A percentile compares a stretch with the other conserved stretches of the same genome.
phyloP scores from a whole-genome alignment of 352 stramenopile species.

The Phytophthora megakarya region DNA sequence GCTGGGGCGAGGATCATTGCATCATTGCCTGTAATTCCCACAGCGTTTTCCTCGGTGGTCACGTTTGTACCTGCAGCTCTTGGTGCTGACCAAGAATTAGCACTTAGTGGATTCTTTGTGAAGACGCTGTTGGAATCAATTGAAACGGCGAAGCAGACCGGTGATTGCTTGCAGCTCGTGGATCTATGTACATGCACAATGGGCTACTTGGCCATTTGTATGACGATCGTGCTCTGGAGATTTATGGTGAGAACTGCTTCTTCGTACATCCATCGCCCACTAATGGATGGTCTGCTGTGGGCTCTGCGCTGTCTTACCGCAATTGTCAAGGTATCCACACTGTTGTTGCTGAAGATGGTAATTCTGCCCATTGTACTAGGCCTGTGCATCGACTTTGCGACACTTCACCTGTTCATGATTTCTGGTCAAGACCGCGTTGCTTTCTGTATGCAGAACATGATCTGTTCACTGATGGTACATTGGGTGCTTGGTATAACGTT shows the following conservation, averaged over 20 bases:
- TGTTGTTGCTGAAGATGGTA: slow-evolving; percentile 98
- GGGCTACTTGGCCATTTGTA: slow-evolving; percentile 84
- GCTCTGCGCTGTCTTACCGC: slow-evolving; percentile 79
- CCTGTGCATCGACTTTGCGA: slow-evolving; percentile 93
- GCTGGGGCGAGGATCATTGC: slow-evolving; percentile 64
- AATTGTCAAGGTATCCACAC: slow-evolving; percentile 94
- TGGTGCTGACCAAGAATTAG: slow-evolving; percentile 29
- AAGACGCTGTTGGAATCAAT: slow-evolving; percentile 62
- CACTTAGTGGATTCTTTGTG: slow-evolving; percentile 46
- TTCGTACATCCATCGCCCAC: slow-evolving; percentile 79
- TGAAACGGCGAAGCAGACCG: slow-evolving; percentile 59
- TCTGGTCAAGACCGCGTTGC: slow-evolving; percentile 73
- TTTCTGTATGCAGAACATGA: slow-evolving; percentile 87
- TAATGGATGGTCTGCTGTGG: slow-evolving; percentile 84
- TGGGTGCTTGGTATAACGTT: slow-evolving; percentile 98
- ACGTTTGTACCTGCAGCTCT: slow-evolving; percentile 28
- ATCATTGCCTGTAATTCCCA: slow-evolving; percentile 47
- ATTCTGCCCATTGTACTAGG: slow-evolving; percentile 95
- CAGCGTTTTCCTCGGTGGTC: slow-evolving; percentile 30
- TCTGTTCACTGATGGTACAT: slow-evolving; percentile 94
- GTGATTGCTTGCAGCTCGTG: slow-evolving; percentile 85
- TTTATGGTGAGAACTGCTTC: slow-evolving; percentile 86
- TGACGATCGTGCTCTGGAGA: slow-evolving; percentile 84
- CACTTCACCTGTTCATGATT: slow-evolving; percentile 89
- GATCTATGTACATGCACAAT: slow-evolving; percentile 81